These are phyloP conservation scores for Apiospora malaysiana DNA, from an alignment of 2,329 filamentous ascomycete genomes.

Conservation along the genomic window DNA sequence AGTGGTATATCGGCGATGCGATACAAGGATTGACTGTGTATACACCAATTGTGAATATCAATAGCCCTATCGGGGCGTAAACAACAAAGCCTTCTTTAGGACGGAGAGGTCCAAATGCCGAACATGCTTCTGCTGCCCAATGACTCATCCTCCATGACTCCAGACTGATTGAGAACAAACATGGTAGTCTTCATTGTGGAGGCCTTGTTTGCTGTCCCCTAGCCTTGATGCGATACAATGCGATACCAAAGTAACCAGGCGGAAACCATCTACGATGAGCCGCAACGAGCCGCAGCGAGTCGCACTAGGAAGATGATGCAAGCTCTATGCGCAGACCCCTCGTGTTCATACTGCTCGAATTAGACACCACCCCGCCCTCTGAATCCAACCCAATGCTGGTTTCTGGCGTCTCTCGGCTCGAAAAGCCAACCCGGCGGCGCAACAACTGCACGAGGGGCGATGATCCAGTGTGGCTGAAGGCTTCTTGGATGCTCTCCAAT, in stretches of 20 bases:
- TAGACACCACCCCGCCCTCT: background rate
- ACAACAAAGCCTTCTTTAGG: too few species aligned
- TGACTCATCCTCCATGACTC: background rate
- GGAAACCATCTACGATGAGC: too few species aligned
- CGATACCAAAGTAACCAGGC: too few species aligned
- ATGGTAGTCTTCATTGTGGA: background rate
- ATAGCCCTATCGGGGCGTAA: too few species aligned
- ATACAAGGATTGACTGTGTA: background rate
- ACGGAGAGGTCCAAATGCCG: too few species aligned
- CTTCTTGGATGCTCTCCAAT: slow-evolving; percentile 55
- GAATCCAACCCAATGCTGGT: background rate
- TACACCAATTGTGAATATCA: too few species aligned
- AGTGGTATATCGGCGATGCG: too few species aligned
- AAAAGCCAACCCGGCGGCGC: background rate
- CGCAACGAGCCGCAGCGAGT: too few species aligned
- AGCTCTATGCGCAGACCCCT: background rate
- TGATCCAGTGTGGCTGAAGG: slow-evolving; percentile 39
- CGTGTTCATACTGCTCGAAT: background rate
- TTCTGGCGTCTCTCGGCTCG: background rate
- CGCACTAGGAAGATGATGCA: background rate
- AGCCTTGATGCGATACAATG: too few species aligned
- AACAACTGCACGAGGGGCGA: background rate
- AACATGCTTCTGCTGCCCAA: background rate
- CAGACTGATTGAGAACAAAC: background rate
- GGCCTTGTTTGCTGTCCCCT: background rate